These are phyloP conservation scores for Candida peoriensis DNA, from an alignment of 805 yeast species.

Conservation along the genomic window DNA sequence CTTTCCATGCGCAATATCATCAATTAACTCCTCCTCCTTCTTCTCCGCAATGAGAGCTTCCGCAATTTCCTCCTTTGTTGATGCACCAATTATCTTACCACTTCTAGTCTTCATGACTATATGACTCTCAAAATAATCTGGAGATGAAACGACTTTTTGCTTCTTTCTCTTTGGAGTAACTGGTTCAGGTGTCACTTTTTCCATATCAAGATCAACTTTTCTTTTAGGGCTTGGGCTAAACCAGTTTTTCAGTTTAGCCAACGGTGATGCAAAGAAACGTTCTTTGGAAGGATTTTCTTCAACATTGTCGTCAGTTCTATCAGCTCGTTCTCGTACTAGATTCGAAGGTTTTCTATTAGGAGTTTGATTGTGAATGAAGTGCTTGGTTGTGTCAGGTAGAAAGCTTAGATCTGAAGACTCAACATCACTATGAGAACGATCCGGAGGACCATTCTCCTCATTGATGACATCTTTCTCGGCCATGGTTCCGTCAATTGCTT, in stretches of 20 bases:
- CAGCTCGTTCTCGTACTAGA: too few relatives aligned
- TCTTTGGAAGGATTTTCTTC: too few relatives aligned
- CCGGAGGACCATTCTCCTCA: too few relatives aligned
- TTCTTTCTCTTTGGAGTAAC: neutral
- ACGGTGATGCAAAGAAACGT: too few relatives aligned
- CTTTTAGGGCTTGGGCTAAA: too few relatives aligned
- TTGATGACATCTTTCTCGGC: neutral
- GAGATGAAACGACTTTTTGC: neutral
- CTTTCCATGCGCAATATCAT: conserved; percentile 18
- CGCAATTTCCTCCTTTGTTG: conserved; percentile 19
- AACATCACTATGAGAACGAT: too few relatives aligned
- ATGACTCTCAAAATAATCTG: conserved; percentile 5
- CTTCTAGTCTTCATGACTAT: conserved; percentile 27
- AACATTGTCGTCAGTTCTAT: too few relatives aligned
- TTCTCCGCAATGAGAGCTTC: conserved; percentile 18
- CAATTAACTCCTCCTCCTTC: conserved; percentile 18
- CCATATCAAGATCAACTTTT: too few relatives aligned
- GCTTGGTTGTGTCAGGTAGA: neutral
- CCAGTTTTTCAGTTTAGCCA: too few relatives aligned
- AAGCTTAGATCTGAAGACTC: conserved; percentile 1
- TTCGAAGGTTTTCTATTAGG: too few relatives aligned
- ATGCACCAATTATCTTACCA: conserved; percentile 26
- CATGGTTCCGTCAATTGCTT: neutral
- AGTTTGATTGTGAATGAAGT: too few relatives aligned
- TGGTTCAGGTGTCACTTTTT: too few relatives aligned